These are phyloP conservation scores for Cytospora chrysosperma DNA, from an alignment of 2,329 filamentous ascomycete genomes.

Conservation along the genomic window DNA sequence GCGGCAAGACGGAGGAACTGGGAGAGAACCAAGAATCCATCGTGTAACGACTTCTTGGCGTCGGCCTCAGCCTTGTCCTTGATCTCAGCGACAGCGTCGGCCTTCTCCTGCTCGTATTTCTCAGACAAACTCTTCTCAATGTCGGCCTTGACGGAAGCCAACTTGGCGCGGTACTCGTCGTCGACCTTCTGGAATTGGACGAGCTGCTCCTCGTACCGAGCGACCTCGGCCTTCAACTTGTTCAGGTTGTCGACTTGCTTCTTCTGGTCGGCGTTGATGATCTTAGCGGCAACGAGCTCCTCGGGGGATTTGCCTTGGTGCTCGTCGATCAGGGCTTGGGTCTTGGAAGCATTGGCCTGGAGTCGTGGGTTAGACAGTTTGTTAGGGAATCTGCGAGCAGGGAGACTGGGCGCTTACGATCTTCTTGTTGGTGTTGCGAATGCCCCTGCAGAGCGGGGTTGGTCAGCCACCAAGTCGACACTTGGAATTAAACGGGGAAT, in stretches of 20 bases:
- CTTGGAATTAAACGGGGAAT: conserved; percentile 12
- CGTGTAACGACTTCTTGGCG: conserved; percentile 56
- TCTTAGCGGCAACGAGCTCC: conserved; percentile 66
- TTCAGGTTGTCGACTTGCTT: conserved; percentile 77
- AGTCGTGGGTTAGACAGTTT: conserved; percentile 16
- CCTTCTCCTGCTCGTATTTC: conserved; percentile 53
- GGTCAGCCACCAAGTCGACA: background rate
- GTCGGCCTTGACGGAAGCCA: conserved; percentile 57
- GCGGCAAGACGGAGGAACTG: conserved; percentile 80
- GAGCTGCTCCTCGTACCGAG: conserved; percentile 72
- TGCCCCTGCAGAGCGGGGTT: conserved; percentile 57
- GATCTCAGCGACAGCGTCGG: conserved; percentile 51
- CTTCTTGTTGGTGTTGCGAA: conserved; percentile 93
- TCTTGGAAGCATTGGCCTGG: conserved; percentile 69
- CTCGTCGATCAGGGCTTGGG: conserved; percentile 66
- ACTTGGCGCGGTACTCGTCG: conserved; percentile 64
- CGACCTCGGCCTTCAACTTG: conserved; percentile 64
- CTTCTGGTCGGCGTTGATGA: conserved; percentile 81
- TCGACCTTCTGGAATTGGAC: conserved; percentile 74
- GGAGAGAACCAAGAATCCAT: conserved; percentile 68
- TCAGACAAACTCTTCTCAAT: conserved; percentile 57
- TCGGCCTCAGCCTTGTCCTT: conserved; percentile 56
- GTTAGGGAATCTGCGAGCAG: background rate
- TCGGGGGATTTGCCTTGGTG: conserved; percentile 71
- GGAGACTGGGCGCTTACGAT: conserved; percentile 60